Base-by-base conservation (phyloP, 2,329 filamentous ascomycete species). In the Epichloe coenophiala region DNA sequence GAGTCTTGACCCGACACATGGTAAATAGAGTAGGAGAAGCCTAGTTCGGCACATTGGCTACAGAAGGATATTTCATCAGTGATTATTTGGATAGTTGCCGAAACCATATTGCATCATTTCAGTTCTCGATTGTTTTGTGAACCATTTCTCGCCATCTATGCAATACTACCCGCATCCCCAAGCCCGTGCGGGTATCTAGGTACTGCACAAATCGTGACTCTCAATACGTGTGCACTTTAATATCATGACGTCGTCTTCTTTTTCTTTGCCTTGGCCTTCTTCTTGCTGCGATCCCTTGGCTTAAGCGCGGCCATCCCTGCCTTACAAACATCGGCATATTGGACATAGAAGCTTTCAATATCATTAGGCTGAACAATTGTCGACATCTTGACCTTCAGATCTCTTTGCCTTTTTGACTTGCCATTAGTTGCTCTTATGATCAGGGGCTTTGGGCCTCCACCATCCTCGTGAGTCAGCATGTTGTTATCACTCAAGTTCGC, bases 251-350 rank as follows among this genome's bases (percentile, higher is more conserved):
- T 60, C 0, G 66, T 67, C 68, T 78, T 83, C 72, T 82, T 86
- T 70, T 75, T 80, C 71, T 84, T 87, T 56, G 85, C 88, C 65
- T 85, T 86, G 59, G 85, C 82, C 64, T 86, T 87, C 72, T 83
- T 82, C 76, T 88, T 90, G 68, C 85, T 95, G 62, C 89, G 79
- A 69, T 97, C 91, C 59, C 93, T 78, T 64, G 95, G 95, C 79
- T 95, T 97, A 68, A 98, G 65, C 7, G 84, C 83, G 47, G 78
- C 76, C 89, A 97, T 96, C 5, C 89, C 88, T 0, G 76, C 72
- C 72, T 95, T 96, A 69, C 90, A 96, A 3, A 89, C 76, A 58
- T 97, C 93, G 21, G 89, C 90, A 70, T 97, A 98, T 48, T 80
- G 76, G 35, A 73, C 71, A 65, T 89, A 98, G 63, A 98, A 98